Conservation (phyloP, 2,329 filamentous ascomycete genomes). For the Shiraia sp. region DNA sequence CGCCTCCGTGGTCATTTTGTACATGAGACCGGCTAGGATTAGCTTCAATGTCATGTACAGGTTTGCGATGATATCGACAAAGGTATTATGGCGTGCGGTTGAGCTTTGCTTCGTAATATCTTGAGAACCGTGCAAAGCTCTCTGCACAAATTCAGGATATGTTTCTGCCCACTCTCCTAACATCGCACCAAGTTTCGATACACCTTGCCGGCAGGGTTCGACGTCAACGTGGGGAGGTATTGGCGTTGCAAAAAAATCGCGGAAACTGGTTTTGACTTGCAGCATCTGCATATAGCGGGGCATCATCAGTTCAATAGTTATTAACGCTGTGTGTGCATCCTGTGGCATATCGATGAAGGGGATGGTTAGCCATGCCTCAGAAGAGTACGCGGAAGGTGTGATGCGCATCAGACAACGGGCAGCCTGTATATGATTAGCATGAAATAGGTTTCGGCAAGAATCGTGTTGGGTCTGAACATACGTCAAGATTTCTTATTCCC, state of each 20-base stretch:
- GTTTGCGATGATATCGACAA: slow-evolving; percentile 4
- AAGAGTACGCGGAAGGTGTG: slow-evolving; percentile 28
- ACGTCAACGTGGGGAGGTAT: slow-evolving; percentile 19
- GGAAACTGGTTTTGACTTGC: slow-evolving; percentile 20
- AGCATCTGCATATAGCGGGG: slow-evolving; percentile 25
- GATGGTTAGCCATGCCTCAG: slow-evolving; percentile 33
- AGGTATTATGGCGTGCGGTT: slow-evolving; percentile 1
- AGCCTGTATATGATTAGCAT: too few relatives aligned
- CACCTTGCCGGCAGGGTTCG: slow-evolving; percentile 13
- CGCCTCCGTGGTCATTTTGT: slow-evolving; percentile 10
- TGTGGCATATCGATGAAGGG: slow-evolving; percentile 28
- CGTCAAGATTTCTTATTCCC: slow-evolving; percentile 33
- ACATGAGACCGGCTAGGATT: slow-evolving; percentile 8
- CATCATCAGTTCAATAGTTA: slow-evolving; percentile 33
- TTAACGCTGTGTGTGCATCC: slow-evolving; percentile 30
- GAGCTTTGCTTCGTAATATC: slow-evolving; percentile 12
- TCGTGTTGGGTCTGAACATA: slow-evolving; percentile 8
- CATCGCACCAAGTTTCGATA: slow-evolving; percentile 16
- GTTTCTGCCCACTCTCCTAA: slow-evolving; percentile 24
- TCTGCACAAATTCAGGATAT: slow-evolving; percentile 22
- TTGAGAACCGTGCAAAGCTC: slow-evolving; percentile 3
- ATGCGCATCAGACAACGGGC: too few relatives aligned
- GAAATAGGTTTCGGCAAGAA: too few relatives aligned
- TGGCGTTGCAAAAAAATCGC: slow-evolving; percentile 19
- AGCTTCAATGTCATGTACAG: slow-evolving; percentile 6